Percentiles rank a stretch among this genome's conserved stretches.
Conservation (phyloP, 805 yeast genomes). For the Kazachstania kunashirensis region DNA sequence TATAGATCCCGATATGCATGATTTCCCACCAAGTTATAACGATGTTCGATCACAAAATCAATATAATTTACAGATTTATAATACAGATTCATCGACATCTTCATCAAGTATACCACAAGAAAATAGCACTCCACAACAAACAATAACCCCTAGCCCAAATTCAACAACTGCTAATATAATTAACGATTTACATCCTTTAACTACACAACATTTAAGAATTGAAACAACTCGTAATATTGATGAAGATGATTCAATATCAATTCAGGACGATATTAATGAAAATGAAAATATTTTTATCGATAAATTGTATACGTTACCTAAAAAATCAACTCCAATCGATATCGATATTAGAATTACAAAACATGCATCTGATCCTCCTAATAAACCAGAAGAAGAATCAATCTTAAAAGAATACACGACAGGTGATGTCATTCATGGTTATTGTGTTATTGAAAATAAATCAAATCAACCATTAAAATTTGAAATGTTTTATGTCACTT, state of each 20-base stretch:
- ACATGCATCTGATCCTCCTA: constrained; percentile 15
- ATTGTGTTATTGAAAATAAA: constrained; percentile 35
- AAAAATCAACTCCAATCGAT: constrained; percentile 16
- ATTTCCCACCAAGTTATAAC: constrained; percentile 13
- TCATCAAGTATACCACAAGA: not conserved
- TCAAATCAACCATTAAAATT: constrained; percentile 38
- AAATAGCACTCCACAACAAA: not conserved
- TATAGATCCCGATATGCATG: constrained; percentile 13
- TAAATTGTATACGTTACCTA: constrained; percentile 18
- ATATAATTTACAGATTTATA: not conserved
- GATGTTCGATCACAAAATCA: constrained; percentile 3
- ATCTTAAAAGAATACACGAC: constrained; percentile 40
- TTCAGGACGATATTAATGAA: constrained; percentile 10
- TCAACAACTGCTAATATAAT: constrained; percentile 1
- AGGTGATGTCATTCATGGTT: constrained; percentile 48
- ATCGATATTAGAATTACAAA: constrained; percentile 16
- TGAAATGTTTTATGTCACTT: constrained; percentile 47
- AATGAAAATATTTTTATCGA: constrained; percentile 15
- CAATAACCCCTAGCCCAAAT: not conserved
- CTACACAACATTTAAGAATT: constrained; percentile 10
- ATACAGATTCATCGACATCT: not conserved
- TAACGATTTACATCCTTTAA: constrained; percentile 5
- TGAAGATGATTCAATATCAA: constrained; percentile 2
- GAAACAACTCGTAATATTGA: constrained; percentile 3
- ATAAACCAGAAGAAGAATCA: constrained; percentile 23